These are phyloP conservation scores for Suillus tomentosus DNA, from an alignment of 768 basidiomycete genomes.

Conservation along the genomic window DNA sequence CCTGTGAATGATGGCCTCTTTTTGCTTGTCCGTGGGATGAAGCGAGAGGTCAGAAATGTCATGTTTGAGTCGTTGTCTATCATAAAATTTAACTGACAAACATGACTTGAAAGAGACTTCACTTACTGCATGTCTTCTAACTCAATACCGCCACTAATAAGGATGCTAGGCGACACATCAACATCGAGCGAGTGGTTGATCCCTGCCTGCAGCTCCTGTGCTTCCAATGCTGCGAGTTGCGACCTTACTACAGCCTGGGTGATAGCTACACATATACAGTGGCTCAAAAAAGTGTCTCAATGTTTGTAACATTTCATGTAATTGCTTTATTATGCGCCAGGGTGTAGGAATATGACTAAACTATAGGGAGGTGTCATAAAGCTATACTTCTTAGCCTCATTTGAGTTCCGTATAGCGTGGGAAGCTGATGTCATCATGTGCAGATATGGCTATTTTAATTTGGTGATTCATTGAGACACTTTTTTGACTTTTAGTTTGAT, in stretches of 20 bases:
- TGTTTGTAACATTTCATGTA: too few relatives aligned
- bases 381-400: too few relatives aligned
- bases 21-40: too few relatives aligned
- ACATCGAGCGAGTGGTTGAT: background rate
- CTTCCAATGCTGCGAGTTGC: background rate
- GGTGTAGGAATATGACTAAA: too few relatives aligned
- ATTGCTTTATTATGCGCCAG: too few relatives aligned
- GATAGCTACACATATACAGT: background rate
- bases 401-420: too few relatives aligned
- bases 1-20: background rate
- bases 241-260: background rate
- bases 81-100: background rate
- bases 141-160: background rate
- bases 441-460: too few relatives aligned
- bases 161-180: background rate
- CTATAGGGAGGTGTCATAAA: too few relatives aligned
- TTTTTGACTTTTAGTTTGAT: too few relatives aligned
- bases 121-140: conserved; percentile 1
- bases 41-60: background rate
- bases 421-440: too few relatives aligned
- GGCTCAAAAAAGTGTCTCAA: too few relatives aligned
- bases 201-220: background rate
- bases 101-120: background rate
- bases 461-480: too few relatives aligned
- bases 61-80: background rate